phyloP scores from a whole-genome alignment of 2,329 filamentous ascomycete genomes.

The Stachybotrys elegans region DNA sequence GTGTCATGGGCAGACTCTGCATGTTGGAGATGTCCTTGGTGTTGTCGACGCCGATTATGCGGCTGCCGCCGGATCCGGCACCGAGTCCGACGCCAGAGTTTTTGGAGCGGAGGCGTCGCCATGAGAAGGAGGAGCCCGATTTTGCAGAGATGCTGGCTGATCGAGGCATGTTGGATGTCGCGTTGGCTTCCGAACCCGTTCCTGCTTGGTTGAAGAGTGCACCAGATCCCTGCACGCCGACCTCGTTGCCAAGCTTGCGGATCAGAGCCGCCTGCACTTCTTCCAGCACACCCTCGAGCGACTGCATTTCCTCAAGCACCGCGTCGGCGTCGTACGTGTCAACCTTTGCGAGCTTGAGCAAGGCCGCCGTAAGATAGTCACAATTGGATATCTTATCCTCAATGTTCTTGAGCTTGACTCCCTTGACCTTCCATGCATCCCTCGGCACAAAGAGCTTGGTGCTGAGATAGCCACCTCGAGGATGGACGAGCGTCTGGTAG shows the following conservation, averaged over 20 bases:
- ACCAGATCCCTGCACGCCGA: slow-evolving; percentile 73
- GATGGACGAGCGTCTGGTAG: slow-evolving; percentile 87
- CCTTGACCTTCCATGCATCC: slow-evolving; percentile 90
- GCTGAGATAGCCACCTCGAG: slow-evolving; percentile 86
- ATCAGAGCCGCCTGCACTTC: slow-evolving; percentile 71
- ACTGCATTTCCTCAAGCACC: slow-evolving; percentile 89
- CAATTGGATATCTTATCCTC: slow-evolving; percentile 94
- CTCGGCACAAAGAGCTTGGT: slow-evolving; percentile 87
- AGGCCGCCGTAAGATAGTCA: slow-evolving; percentile 82
- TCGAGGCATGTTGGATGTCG: slow-evolving; percentile 39
- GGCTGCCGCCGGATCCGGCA: slow-evolving; percentile 36
- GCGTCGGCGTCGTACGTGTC: slow-evolving; percentile 90
- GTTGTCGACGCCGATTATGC: slow-evolving; percentile 13
- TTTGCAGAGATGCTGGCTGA: slow-evolving; percentile 65
- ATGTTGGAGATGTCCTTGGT: slow-evolving; percentile 44
- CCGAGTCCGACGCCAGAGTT: slow-evolving; percentile 65
- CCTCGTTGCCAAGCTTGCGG: slow-evolving; percentile 89
- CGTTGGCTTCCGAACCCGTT: slow-evolving; percentile 39
- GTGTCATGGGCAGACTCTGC: slow-evolving; percentile 74
- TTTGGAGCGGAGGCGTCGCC: slow-evolving; percentile 86
- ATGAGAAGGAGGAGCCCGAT: slow-evolving; percentile 61
- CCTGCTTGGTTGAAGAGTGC: slow-evolving; percentile 69
- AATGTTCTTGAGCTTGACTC: slow-evolving; percentile 83
- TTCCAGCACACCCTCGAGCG: slow-evolving; percentile 78
- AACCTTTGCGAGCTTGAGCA: slow-evolving; percentile 76